Conservation (phyloP, 2,329 filamentous ascomycete genomes). For the Exophiala calicioides region DNA sequence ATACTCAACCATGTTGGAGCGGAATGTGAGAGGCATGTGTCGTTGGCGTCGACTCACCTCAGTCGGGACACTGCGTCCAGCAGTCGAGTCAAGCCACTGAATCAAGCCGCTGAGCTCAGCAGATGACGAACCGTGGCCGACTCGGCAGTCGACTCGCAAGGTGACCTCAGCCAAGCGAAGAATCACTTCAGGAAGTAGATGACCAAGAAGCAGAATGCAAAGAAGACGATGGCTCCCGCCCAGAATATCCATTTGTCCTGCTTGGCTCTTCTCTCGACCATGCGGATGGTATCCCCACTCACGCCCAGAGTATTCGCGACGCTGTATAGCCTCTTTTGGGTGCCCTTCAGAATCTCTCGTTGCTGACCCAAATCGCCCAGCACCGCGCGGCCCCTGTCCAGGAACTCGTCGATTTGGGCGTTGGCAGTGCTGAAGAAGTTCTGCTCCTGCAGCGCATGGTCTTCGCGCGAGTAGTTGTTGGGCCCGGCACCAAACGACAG, state of each 20-base stretch:
- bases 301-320: slow-evolving; percentile 93
- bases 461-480: slow-evolving; percentile 68
- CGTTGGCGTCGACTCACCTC: no score
- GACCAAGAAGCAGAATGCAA: slow-evolving; percentile 88
- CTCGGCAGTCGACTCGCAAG: neutral
- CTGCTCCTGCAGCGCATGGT: slow-evolving; percentile 84
- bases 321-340: slow-evolving; percentile 85
- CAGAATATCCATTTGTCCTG: slow-evolving; percentile 99
- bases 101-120: no score
- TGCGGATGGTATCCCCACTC: slow-evolving; percentile 93
- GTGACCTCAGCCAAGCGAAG: neutral
- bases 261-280: slow-evolving; percentile 86
- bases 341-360: slow-evolving; percentile 91
- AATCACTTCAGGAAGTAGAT: slow-evolving; percentile 75
- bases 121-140: no score
- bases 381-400: slow-evolving; percentile 87
- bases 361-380: slow-evolving; percentile 86
- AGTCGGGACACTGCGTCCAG: no score
- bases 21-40: no score
- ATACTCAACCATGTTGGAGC: no score
- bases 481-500: slow-evolving; percentile 49
- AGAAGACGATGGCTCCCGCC: slow-evolving; percentile 81
- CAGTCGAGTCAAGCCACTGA: no score
- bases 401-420: slow-evolving; percentile 85
- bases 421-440: slow-evolving; percentile 82